These are phyloP conservation scores for Puccinia brachypodii DNA, from an alignment of 1,284 basidiomycete genomes.

Conservation along the genomic window DNA sequence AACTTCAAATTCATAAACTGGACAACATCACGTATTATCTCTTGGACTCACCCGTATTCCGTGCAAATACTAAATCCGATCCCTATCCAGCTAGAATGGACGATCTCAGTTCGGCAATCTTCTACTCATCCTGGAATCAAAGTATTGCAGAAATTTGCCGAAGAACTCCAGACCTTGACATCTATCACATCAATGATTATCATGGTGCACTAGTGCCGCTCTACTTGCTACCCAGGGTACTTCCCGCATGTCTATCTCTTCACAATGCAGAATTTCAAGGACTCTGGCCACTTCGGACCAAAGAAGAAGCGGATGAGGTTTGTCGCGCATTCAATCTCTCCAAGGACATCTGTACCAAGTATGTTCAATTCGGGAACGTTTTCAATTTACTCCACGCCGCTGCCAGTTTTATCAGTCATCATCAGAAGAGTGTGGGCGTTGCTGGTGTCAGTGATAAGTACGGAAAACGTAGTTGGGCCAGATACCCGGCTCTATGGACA, in stretches of 20 bases:
- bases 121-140: conserved; percentile 96
- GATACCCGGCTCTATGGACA: conserved; percentile 90
- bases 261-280: conserved; percentile 96
- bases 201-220: conserved; percentile 85
- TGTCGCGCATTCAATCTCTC: conserved; percentile 94
- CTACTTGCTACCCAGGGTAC: conserved; percentile 81
- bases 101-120: conserved; percentile 87
- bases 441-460: conserved; percentile 95
- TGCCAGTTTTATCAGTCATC: conserved; percentile 82
- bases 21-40: conserved; percentile 93
- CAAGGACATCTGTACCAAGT: conserved; percentile 89
- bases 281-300: conserved; percentile 87
- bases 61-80: conserved; percentile 87
- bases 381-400: conserved; percentile 90
- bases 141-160: conserved; percentile 85
- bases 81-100: conserved; percentile 95
- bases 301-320: conserved; percentile 95
- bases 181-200: conserved; percentile 82
- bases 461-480: conserved; percentile 89
- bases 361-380: conserved; percentile 93
- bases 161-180: conserved; percentile 77
- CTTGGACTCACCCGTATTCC: conserved; percentile 89
- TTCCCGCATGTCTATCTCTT: conserved; percentile 84
- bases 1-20: conserved; percentile 83
- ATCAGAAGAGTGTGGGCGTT: conserved; percentile 87